phyloP scores from a whole-genome alignment of 495 filamentous ascomycete genomes.

The Usnea hakonensis region DNA sequence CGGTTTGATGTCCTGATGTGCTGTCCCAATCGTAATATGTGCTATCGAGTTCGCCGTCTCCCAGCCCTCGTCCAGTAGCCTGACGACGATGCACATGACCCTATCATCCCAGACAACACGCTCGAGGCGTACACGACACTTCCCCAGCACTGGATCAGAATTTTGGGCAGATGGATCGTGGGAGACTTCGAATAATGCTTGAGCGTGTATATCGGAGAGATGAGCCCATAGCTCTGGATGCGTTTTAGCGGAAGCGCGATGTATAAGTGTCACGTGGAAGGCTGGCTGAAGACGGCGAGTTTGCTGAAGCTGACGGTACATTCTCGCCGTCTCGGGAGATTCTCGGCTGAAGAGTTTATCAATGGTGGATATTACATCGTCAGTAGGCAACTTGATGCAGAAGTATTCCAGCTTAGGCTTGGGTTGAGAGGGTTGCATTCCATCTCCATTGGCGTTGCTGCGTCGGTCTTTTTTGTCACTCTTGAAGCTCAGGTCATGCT shows the following conservation, averaged over 20 bases:
- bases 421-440: conserved; percentile 25
- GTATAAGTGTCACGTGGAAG: conserved; percentile 95
- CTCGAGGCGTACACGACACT: conserved; percentile 52
- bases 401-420: conserved; percentile 75
- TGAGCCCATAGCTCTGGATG: conserved; percentile 62
- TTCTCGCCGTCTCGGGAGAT: conserved; percentile 43
- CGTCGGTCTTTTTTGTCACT: conserved; percentile 36
- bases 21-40: conserved; percentile 86
- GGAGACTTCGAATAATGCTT: conserved; percentile 25
- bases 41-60: conserved; percentile 69
- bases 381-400: conserved; percentile 53
- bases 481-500: conserved; percentile 56
- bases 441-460: conserved; percentile 20
- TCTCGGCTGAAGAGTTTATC: conserved; percentile 55
- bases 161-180: conserved; percentile 18
- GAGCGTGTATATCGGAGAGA: conserved; percentile 31
- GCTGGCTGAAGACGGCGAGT: conserved; percentile 64
- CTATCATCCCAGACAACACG: conserved; percentile 70
- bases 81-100: conserved; percentile 80
- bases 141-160: conserved; percentile 38
- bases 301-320: conserved; percentile 70
- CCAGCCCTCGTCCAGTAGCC: conserved; percentile 54
- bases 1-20: conserved; percentile 64
- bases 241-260: conserved; percentile 54
- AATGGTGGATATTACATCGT: conserved; percentile 52